Percentiles rank a stretch among this genome's conserved stretches.
phyloP scores from a whole-genome alignment of 768 basidiomycete species.

The Tephrocybe rancida region DNA sequence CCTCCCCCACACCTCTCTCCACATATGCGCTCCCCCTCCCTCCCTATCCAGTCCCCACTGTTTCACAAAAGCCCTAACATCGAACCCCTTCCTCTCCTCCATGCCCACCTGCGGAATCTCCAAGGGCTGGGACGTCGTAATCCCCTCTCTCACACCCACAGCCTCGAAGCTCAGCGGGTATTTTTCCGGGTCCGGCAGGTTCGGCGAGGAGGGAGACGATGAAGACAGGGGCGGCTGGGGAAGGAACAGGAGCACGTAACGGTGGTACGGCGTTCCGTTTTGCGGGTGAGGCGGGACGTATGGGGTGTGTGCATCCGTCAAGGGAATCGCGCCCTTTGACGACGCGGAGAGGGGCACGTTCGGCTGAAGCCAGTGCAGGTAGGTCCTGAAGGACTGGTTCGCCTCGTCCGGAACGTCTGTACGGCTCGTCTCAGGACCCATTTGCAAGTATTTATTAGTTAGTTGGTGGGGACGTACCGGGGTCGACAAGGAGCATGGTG shows the following conservation, averaged over 20 bases:
- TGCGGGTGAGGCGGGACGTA: slow-evolving; percentile 95
- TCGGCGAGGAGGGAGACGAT: slow-evolving; percentile 61
- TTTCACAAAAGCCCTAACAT: slow-evolving; percentile 64
- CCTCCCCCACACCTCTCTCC: slow-evolving; percentile 76
- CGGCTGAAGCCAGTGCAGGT: slow-evolving; percentile 89
- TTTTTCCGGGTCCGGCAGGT: slow-evolving; percentile 49
- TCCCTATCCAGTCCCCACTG: slow-evolving; percentile 53
- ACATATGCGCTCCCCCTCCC: slow-evolving; percentile 84
- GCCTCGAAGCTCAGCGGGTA: slow-evolving; percentile 40
- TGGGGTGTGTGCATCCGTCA: slow-evolving; percentile 57
- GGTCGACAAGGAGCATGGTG: slow-evolving; percentile 88
- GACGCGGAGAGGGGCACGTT: slow-evolving; percentile 77
- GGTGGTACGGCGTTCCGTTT: slow-evolving; percentile 87
- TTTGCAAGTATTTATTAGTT: slow-evolving; percentile 1
- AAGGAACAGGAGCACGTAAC: slow-evolving; percentile 76
- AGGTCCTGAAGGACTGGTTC: slow-evolving; percentile 65
- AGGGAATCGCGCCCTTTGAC: slow-evolving; percentile 41
- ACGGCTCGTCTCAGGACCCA: background rate
- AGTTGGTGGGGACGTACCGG: slow-evolving; percentile 49
- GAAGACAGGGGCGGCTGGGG: slow-evolving; percentile 55
- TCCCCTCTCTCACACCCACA: no score
- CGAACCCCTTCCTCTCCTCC: slow-evolving; percentile 58
- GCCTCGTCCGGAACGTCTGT: slow-evolving; percentile 82
- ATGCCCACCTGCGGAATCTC: slow-evolving; percentile 49
- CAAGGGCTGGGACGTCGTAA: slow-evolving; percentile 33